Percentiles rank a stretch among this genome's conserved stretches.
Evolutionary conservation across 768 basidiomycete species (phyloP).

Genomic region (Russula dissimulans): DNA sequence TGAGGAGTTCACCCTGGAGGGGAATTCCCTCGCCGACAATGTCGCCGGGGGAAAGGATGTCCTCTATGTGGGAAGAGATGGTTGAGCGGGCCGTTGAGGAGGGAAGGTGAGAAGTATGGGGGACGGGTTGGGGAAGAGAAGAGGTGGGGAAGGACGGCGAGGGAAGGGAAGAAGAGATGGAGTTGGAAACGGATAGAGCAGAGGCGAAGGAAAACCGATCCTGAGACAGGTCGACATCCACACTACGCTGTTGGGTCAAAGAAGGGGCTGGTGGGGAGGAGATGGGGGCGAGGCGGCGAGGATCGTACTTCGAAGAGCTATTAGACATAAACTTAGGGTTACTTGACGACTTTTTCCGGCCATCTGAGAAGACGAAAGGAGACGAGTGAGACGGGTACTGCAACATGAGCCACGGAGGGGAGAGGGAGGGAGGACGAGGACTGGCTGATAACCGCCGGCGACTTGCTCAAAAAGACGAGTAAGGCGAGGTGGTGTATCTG

Average conservation of each 20-base stretch:
- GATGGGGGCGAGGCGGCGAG: background rate
- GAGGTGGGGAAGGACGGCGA: constrained; percentile 26
- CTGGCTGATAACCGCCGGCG: constrained; percentile 25
- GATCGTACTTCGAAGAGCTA: constrained; percentile 7
- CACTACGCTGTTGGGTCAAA: constrained; percentile 20
- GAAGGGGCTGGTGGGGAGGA: background rate
- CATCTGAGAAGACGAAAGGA: constrained; percentile 27
- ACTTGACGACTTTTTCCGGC: constrained; percentile 26
- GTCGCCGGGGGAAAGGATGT: constrained; percentile 19
- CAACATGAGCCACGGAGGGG: constrained; percentile 26
- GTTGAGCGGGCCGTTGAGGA: constrained; percentile 11
- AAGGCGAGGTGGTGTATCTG: constrained; percentile 24
- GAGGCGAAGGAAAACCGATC: constrained; percentile 29
- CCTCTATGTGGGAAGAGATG: constrained; percentile 14
- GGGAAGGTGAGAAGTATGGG: constrained; percentile 18
- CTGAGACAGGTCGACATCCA: constrained; percentile 22
- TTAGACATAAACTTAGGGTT: constrained; percentile 16
- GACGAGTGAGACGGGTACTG: constrained; percentile 29
- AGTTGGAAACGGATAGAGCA: constrained; percentile 23
- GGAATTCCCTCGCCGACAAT: constrained; percentile 17
- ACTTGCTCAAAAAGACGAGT: constrained; percentile 22
- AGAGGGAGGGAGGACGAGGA: constrained; percentile 20
- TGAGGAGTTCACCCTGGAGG: constrained; percentile 48
- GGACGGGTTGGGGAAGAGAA: constrained; percentile 22
- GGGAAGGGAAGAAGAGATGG: constrained; percentile 28